A percentile compares a stretch with the other conserved stretches of the same genome.
Evolutionary conservation across 768 basidiomycete species (phyloP).

Genomic region (Macrocybe gigantea): DNA sequence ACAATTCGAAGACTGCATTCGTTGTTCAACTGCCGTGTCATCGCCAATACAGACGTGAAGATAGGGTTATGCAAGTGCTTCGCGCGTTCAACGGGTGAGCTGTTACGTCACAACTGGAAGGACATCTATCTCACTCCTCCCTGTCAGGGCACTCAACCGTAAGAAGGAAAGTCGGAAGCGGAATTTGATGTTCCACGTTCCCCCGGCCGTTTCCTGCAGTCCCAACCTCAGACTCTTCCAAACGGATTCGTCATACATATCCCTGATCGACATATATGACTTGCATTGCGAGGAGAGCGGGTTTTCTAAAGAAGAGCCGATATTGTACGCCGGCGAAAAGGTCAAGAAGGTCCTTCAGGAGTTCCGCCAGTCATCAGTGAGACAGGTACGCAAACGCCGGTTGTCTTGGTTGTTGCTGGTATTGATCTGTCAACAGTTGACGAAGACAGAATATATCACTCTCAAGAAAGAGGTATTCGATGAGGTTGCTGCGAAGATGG

Average conservation of each 20-base stretch:
- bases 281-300: slow-evolving; percentile 72
- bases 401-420: slow-evolving; percentile 1
- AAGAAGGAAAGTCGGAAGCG: slow-evolving; percentile 93
- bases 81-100: slow-evolving; percentile 89
- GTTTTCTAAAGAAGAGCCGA: slow-evolving; percentile 82
- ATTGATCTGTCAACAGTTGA: slow-evolving; percentile 33
- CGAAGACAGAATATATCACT: slow-evolving; percentile 59
- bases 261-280: slow-evolving; percentile 92
- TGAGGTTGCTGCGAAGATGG: slow-evolving; percentile 80
- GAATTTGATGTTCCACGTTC: slow-evolving; percentile 87
- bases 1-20: slow-evolving; percentile 87
- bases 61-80: slow-evolving; percentile 86
- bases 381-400: slow-evolving; percentile 28
- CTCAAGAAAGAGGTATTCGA: slow-evolving; percentile 84
- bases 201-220: slow-evolving; percentile 79
- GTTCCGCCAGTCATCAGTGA: slow-evolving; percentile 39
- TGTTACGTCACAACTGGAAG: slow-evolving; percentile 1
- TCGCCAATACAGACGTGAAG: slow-evolving; percentile 85
- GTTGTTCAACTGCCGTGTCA: slow-evolving; percentile 85
- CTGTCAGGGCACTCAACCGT: slow-evolving; percentile 64
- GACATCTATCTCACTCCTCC: slow-evolving; percentile 2
- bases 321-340: slow-evolving; percentile 82
- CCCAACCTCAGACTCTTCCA: slow-evolving; percentile 82
- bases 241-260: slow-evolving; percentile 86
- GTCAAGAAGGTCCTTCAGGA: slow-evolving; percentile 64